Evolutionary conservation across 768 basidiomycete species (phyloP), one percentile per base, ranked within the genome.

Genomic region (Naganishia onofrii): DNA sequence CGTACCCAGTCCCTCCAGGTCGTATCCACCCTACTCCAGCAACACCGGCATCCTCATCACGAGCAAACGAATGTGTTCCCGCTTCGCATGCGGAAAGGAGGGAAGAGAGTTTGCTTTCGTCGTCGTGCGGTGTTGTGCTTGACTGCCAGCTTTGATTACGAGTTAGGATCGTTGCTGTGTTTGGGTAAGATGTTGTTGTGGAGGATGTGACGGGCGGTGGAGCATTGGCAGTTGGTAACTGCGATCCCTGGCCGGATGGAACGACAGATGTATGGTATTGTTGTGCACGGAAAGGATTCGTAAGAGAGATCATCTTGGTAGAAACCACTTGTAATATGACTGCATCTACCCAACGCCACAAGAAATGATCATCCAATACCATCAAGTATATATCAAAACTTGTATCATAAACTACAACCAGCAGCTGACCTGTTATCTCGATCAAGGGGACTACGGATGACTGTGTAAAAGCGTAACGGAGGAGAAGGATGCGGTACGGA

Each of bases 31-130:
- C 42, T 15, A 42, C 42, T 42, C 42, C 42, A 42, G 13, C 42
- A 10, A 15, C 38, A 63, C 26, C 38, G 28, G 17, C 60, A 26
- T 63, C 21, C 19, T 46, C 38, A 4, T 63, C 42, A 12, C 38
- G 60, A 28, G 36, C 15, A 29, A 63, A 63, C 4, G 36, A 13
- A 42, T 63, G 60, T 19, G 60, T 63, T 21, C 60, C 60, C 42
- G 60, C 60, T 44, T 63, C 60, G 19, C 60, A 63, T 12, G 60
- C 60, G 9, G 60, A 42, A n/a, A 63, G 38, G 2, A 63, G 21
- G 3, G 38, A 44, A 5, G 60, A 63, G 3, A 63, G 60, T 44
- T 63, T 63, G 5, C 12, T 63, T 34, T 58, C 57, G 57, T 9
- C 57, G 4, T 12, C 21, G 32, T 23, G 57, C 9, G 19, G 57